Evolutionary conservation across 345 rosid species (phyloP).

Genomic region (Schrenkiella parvula): DNA sequence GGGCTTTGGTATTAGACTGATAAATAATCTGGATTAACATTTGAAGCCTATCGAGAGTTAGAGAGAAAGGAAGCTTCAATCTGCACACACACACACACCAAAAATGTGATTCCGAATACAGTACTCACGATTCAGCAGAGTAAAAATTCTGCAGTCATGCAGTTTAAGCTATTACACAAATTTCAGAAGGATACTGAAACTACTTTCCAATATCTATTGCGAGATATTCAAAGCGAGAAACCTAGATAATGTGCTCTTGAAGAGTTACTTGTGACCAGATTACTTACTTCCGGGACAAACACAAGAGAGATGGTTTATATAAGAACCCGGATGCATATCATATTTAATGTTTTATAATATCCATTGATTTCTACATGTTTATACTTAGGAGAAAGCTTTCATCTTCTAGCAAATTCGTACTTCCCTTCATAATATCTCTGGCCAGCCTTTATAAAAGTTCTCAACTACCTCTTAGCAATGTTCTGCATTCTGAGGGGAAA

Average conservation of each 20-base stretch:
- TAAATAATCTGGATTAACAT: constrained; percentile 18
- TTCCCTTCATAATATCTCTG: not conserved
- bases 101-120: constrained; percentile 10
- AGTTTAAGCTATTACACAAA: not conserved
- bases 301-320: not conserved
- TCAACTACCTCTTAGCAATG: constrained; percentile 8
- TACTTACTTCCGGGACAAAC: not conserved
- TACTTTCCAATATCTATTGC: not conserved
- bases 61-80: not conserved
- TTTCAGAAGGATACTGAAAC: not conserved
- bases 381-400: not conserved
- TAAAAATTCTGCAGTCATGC: not conserved
- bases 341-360: not conserved
- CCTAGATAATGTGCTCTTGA: not conserved
- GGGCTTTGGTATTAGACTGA: not conserved
- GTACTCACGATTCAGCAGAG: constrained; percentile 1
- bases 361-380: not conserved
- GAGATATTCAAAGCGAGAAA: not conserved
- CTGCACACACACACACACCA: constrained; percentile 1
- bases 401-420: not conserved
- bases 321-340: not conserved
- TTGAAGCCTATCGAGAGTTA: constrained; percentile 9
- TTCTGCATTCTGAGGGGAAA: not conserved
- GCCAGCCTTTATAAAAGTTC: not conserved
- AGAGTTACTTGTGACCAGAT: not conserved